These are phyloP conservation scores for Tephrocybe sp. DNA, from an alignment of 768 basidiomycete species.

Conservation along the genomic window DNA sequence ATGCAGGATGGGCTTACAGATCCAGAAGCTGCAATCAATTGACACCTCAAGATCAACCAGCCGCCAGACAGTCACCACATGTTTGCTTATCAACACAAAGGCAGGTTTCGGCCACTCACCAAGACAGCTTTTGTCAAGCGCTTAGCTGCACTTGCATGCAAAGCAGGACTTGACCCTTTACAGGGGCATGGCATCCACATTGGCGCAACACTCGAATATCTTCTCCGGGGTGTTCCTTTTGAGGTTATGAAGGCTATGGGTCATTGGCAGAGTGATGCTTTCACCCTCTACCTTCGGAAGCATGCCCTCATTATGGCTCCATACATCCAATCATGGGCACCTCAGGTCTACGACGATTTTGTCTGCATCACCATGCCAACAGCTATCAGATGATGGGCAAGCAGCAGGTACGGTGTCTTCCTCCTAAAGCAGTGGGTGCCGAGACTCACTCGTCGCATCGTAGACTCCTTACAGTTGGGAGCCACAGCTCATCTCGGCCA, in stretches of 20 bases:
- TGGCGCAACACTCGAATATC: slow-evolving; percentile 25
- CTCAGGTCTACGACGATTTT: background rate
- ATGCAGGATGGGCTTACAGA: too few species aligned
- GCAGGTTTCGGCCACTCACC: too few species aligned
- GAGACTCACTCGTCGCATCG: too few species aligned
- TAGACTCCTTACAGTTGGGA: too few species aligned
- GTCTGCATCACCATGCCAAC: background rate
- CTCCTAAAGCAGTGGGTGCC: too few species aligned
- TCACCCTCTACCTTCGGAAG: background rate
- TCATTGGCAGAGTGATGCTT: slow-evolving; percentile 5
- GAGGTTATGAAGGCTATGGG: slow-evolving; percentile 5
- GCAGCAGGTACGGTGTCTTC: too few species aligned
- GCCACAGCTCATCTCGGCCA: too few species aligned
- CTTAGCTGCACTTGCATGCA: slow-evolving; percentile 4
- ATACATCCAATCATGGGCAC: slow-evolving; percentile 6
- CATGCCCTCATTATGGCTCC: slow-evolving; percentile 11
- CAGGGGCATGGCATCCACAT: slow-evolving; percentile 27
- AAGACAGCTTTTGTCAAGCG: slow-evolving; percentile 16
- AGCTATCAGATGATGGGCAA: too few species aligned
- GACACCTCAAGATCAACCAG: too few species aligned
- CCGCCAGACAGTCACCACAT: too few species aligned
- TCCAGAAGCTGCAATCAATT: too few species aligned
- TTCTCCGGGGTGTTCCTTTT: slow-evolving; percentile 15
- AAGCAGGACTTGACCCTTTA: slow-evolving; percentile 6
- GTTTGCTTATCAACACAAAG: too few species aligned